Percentiles rank a stretch among this genome's conserved stretches.
phyloP scores from a whole-genome alignment of 2,329 filamentous ascomycete genomes.

The Clonostachys byssicola region DNA sequence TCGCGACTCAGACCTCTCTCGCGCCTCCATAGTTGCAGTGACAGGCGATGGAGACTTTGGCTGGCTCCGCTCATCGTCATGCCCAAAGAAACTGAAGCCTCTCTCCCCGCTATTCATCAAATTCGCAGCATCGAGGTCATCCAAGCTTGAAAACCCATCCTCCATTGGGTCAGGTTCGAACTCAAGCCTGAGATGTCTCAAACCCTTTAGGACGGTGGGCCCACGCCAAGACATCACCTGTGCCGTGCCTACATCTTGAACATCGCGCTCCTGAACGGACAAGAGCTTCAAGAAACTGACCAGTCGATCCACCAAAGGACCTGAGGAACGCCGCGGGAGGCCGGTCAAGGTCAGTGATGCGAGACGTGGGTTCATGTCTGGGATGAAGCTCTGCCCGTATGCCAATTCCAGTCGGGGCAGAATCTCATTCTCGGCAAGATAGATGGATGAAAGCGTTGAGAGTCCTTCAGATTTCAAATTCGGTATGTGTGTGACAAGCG shows the following conservation, averaged over 20 bases:
- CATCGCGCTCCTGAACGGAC: constrained; percentile 41
- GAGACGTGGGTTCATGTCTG: constrained; percentile 54
- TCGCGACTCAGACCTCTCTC: constrained; percentile 1
- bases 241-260: constrained; percentile 22
- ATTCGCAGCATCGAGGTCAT: constrained; percentile 32
- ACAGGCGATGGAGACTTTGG: too few relatives aligned
- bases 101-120: constrained; percentile 32
- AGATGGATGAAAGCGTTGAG: constrained; percentile 25
- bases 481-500: constrained; percentile 50
- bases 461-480: constrained; percentile 32
- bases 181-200: constrained; percentile 51
- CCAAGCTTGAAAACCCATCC: constrained; percentile 21
- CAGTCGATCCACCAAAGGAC: constrained; percentile 43
- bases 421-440: constrained; percentile 39
- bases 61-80: constrained; percentile 9
- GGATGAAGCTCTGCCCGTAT: constrained; percentile 43
- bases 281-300: constrained; percentile 39
- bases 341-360: constrained; percentile 46
- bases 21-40: neutral
- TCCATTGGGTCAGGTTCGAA: constrained; percentile 40
- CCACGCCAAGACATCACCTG: constrained; percentile 21
- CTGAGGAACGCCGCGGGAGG: constrained; percentile 49
- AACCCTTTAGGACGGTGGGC: constrained; percentile 39
- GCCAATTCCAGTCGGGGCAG: constrained; percentile 34
- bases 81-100: constrained; percentile 41